These are phyloP conservation scores for Cicer judaicum DNA, from an alignment of 306 rosid species.

Conservation along the genomic window DNA sequence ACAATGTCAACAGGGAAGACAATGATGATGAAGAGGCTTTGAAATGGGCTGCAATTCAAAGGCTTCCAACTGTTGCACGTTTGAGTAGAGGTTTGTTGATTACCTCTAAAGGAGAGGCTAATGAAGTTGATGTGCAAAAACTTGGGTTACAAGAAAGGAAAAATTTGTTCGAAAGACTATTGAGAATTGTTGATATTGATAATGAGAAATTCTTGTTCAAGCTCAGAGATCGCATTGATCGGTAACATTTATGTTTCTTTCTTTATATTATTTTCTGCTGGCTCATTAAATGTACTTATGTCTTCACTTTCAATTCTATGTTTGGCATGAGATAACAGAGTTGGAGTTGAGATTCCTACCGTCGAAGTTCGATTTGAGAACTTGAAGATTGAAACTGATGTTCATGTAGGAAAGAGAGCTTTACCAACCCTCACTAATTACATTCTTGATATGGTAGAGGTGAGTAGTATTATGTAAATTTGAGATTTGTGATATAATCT, in stretches of 20 bases:
- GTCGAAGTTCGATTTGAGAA: constrained; percentile 73
- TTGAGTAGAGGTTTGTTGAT: constrained; percentile 48
- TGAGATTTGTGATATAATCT: background rate
- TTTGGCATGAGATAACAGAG: constrained; percentile 45
- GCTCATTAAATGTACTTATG: background rate
- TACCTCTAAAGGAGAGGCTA: constrained; percentile 54
- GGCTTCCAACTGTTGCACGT: constrained; percentile 51
- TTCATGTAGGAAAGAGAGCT: constrained; percentile 70
- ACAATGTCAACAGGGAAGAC: background rate
- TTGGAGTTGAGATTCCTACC: constrained; percentile 69
- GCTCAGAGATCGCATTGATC: constrained; percentile 66
- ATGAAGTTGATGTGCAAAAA: constrained; percentile 65
- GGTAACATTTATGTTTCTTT: constrained; percentile 39
- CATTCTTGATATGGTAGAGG: constrained; percentile 55
- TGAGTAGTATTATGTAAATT: constrained; percentile 14
- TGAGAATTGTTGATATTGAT: constrained; percentile 69
- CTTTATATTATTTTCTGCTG: background rate
- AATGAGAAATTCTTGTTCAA: constrained; percentile 74
- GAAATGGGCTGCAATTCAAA: constrained; percentile 54
- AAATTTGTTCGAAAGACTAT: constrained; percentile 62
- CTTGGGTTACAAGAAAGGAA: constrained; percentile 66
- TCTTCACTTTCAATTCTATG: too few species aligned
- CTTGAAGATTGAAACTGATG: constrained; percentile 66
- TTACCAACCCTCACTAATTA: constrained; percentile 68
- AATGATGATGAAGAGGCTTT: constrained; percentile 56